phyloP scores from a whole-genome alignment of 805 yeast species.

The Danielia oregonensis region DNA sequence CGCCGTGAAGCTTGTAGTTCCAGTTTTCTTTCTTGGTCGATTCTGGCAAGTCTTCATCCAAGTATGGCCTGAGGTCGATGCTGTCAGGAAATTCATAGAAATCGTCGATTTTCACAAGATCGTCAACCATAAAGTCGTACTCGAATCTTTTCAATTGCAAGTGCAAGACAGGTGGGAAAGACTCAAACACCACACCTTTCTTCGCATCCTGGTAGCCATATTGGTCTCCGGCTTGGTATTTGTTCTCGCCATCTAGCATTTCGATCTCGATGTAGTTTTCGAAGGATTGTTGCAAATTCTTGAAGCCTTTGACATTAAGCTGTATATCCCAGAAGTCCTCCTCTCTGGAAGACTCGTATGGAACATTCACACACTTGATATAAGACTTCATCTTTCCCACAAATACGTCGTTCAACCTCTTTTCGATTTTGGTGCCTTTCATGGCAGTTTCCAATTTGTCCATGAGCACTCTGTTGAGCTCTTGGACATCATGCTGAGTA shows the following conservation, averaged over 20 bases:
- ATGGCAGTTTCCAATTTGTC: constrained; percentile 86
- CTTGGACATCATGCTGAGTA: constrained; percentile 98
- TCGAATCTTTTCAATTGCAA: constrained; percentile 92
- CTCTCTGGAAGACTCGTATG: constrained; percentile 83
- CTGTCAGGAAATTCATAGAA: constrained; percentile 83
- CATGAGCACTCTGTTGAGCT: constrained; percentile 90
- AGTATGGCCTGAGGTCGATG: constrained; percentile 74
- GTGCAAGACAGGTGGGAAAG: constrained; percentile 90
- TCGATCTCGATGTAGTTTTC: constrained; percentile 85
- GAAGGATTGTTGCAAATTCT: constrained; percentile 70
- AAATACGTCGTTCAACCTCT: constrained; percentile 65
- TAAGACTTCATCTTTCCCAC: constrained; percentile 97
- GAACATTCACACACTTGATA: constrained; percentile 88
- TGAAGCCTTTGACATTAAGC: constrained; percentile 82
- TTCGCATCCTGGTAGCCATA: constrained; percentile 92
- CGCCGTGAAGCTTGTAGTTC: constrained; percentile 86
- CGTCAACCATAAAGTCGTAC: constrained; percentile 86
- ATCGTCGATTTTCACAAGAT: constrained; percentile 87
- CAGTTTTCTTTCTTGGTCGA: constrained; percentile 52
- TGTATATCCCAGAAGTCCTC: constrained; percentile 99
- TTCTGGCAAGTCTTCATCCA: constrained; percentile 53
- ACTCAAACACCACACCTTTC: constrained; percentile 90
- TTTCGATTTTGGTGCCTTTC: constrained; percentile 75
- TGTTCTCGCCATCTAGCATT: constrained; percentile 89
- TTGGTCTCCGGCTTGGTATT: constrained; percentile 83